Percentiles rank a stretch among this genome's conserved stretches.
phyloP scores from a whole-genome alignment of 2,329 filamentous ascomycete species.

The Fusarium albosuccineum region DNA sequence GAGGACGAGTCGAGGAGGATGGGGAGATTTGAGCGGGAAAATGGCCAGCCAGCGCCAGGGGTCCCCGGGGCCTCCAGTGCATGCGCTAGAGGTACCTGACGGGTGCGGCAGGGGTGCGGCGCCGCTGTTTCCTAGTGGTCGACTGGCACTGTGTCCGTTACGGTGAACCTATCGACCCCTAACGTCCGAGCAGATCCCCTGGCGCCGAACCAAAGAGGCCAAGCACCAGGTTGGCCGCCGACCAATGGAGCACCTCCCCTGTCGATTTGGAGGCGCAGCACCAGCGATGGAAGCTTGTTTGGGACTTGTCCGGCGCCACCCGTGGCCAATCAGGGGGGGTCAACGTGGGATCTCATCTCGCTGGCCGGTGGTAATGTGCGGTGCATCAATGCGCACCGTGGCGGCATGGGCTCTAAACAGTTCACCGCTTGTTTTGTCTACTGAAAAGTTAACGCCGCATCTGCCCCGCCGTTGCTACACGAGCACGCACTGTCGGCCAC shows the following conservation, averaged over 20 bases:
- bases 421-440: background rate
- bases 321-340: slow-evolving; percentile 38
- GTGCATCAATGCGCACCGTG: slow-evolving; percentile 36
- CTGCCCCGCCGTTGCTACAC: background rate
- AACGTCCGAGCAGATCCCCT: slow-evolving; percentile 24
- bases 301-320: slow-evolving; percentile 24
- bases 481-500: slow-evolving; percentile 36
- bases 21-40: slow-evolving; percentile 41
- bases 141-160: slow-evolving; percentile 28
- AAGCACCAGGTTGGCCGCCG: slow-evolving; percentile 9
- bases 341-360: slow-evolving; percentile 42
- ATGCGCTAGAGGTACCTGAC: slow-evolving; percentile 30
- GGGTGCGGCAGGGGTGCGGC: slow-evolving; percentile 29
- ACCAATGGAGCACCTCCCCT: slow-evolving; percentile 24
- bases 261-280: slow-evolving; percentile 42
- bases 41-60: slow-evolving; percentile 21
- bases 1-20: slow-evolving; percentile 29
- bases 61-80: slow-evolving; percentile 26
- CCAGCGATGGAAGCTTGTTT: slow-evolving; percentile 46
- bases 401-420: slow-evolving; percentile 17
- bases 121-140: slow-evolving; percentile 26
- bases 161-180: slow-evolving; percentile 18
- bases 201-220: slow-evolving; percentile 14
- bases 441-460: slow-evolving; percentile 21
- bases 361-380: slow-evolving; percentile 45